Conservation (phyloP, 2,329 filamentous ascomycete species). For the Colletotrichum spaethianum region DNA sequence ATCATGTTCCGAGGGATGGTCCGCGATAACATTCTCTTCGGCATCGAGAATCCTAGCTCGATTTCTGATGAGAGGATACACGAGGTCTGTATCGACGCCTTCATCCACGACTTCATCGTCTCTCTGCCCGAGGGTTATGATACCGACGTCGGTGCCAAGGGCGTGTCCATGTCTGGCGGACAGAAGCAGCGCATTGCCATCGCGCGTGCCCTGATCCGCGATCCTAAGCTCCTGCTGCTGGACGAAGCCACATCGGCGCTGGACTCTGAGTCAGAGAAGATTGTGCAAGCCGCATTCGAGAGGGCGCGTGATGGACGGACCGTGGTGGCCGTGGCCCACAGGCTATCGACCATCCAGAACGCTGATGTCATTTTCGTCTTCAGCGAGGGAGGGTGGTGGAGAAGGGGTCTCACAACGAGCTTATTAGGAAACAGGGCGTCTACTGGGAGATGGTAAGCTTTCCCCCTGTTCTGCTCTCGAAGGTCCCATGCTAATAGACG, state of each 20-base stretch:
- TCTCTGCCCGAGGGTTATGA: conserved; percentile 66
- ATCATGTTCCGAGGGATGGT: conserved; percentile 65
- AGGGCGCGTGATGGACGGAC: conserved; percentile 50
- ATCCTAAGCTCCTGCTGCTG: conserved; percentile 65
- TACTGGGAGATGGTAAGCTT: conserved; percentile 42
- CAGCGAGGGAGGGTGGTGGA: conserved; percentile 57
- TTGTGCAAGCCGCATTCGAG: conserved; percentile 60
- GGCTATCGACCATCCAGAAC: conserved; percentile 58
- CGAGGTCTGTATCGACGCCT: conserved; percentile 55
- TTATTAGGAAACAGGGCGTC: conserved; percentile 34
- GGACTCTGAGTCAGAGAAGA: conserved; percentile 67
- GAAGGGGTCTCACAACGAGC: conserved; percentile 53
- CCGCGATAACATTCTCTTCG: conserved; percentile 61
- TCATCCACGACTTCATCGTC: conserved; percentile 70
- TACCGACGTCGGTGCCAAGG: conserved; percentile 66
- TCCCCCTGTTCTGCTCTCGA: neutral
- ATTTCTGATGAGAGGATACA: conserved; percentile 45
- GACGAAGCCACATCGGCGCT: conserved; percentile 72
- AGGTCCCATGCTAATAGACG: conserved; percentile 3
- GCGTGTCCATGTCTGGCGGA: conserved; percentile 69
- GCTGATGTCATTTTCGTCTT: conserved; percentile 62
- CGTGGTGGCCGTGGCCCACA: conserved; percentile 59
- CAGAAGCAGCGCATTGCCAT: conserved; percentile 71
- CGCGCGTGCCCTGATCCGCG: conserved; percentile 67
- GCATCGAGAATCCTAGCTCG: conserved; percentile 57